Percentiles rank a stretch among this genome's conserved stretches.
Conservation (phyloP, 169 alveolate species). For the Plasmodium ovale region DNA sequence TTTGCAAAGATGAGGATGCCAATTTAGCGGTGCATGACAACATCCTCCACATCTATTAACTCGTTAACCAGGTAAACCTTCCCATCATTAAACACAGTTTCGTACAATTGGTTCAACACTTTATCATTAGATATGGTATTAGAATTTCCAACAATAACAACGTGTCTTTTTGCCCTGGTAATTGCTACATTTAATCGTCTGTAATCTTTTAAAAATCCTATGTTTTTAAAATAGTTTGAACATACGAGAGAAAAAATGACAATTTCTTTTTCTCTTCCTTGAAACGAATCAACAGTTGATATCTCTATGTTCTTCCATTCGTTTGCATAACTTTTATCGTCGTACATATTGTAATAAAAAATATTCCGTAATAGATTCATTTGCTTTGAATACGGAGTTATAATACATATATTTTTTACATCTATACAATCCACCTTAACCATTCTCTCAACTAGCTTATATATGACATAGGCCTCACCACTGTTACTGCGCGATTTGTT, state of each 20-base stretch:
- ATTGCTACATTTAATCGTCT: slow-evolving; percentile 91
- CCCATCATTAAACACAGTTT: slow-evolving; percentile 33
- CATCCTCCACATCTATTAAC: slow-evolving; percentile 50
- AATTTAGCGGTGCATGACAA: too few relatives aligned
- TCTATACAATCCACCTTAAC: slow-evolving; percentile 9
- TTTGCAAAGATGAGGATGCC: too few relatives aligned
- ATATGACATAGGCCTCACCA: slow-evolving; percentile 73
- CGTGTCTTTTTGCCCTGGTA: slow-evolving; percentile 88
- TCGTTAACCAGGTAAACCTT: slow-evolving; percentile 64
- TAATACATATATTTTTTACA: slow-evolving; percentile 46
- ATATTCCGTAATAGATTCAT: slow-evolving; percentile 43
- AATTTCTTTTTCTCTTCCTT: slow-evolving; percentile 77
- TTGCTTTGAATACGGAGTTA: slow-evolving; percentile 71
- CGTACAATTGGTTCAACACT: slow-evolving; percentile 52
- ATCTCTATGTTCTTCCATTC: slow-evolving; percentile 30
- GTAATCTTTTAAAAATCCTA: slow-evolving; percentile 86
- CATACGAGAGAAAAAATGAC: slow-evolving; percentile 71
- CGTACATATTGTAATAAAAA: slow-evolving; percentile 33
- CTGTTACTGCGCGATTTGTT: slow-evolving; percentile 65
- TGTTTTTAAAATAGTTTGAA: slow-evolving; percentile 75
- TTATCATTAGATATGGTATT: slow-evolving; percentile 75
- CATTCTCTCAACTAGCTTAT: slow-evolving; percentile 48
- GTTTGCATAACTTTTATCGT: slow-evolving; percentile 19
- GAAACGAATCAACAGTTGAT: slow-evolving; percentile 76
- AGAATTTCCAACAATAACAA: slow-evolving; percentile 86